phyloP scores from a whole-genome alignment of 768 basidiomycete genomes.

The Hygrophoropsis aurantiaca region DNA sequence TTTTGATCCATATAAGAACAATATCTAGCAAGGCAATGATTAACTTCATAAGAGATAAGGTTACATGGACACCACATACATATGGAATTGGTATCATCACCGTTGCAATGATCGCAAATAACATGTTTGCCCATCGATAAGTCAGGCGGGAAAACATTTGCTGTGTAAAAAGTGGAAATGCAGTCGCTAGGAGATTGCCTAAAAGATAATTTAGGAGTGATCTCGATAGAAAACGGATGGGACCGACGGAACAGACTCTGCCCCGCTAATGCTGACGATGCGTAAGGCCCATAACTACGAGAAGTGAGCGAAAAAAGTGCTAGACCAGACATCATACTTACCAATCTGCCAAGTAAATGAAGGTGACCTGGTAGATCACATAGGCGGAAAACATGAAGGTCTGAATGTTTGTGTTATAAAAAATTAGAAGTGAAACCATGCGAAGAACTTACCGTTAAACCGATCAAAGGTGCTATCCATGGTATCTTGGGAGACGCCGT shows the following conservation, averaged over 20 bases:
- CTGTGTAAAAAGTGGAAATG: constrained; percentile 51
- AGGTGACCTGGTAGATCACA: constrained; percentile 44
- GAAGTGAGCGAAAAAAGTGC: neutral
- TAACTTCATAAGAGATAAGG: neutral
- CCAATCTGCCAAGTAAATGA: constrained; percentile 53
- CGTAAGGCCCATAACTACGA: constrained; percentile 42
- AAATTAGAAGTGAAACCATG: neutral
- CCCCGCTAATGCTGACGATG: constrained; percentile 55
- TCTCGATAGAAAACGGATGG: neutral
- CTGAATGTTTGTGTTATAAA: constrained; percentile 20
- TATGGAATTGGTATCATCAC: constrained; percentile 47
- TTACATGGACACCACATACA: constrained; percentile 22
- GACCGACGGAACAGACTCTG: constrained; percentile 46
- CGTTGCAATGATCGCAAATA: constrained; percentile 40
- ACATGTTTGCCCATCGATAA: constrained; percentile 48
- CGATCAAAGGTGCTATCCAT: constrained; percentile 50
- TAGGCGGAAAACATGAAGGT: constrained; percentile 39
- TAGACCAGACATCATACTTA: constrained; percentile 21
- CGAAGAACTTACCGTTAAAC: constrained; percentile 17
- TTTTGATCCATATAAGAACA: constrained; percentile 31
- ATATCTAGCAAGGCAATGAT: constrained; percentile 13
- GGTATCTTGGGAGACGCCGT: constrained; percentile 53
- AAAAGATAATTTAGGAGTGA: neutral
- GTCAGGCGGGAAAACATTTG: constrained; percentile 47
- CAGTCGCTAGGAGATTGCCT: constrained; percentile 41